Conservation (phyloP, 2,329 filamentous ascomycete species). For the Chaetothyriales sp. region DNA sequence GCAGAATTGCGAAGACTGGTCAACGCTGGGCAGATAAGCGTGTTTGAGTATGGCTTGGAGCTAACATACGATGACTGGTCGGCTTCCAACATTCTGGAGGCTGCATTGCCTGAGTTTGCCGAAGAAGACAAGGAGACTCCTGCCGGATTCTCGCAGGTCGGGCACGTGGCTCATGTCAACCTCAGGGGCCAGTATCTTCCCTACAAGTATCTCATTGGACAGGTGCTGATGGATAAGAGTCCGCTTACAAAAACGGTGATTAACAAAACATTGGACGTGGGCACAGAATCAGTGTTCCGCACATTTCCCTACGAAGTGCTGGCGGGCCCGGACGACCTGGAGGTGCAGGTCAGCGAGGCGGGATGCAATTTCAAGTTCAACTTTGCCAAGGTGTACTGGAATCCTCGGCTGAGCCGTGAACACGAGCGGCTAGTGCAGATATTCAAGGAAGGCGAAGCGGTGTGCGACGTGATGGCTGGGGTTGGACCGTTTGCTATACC, state of each 20-base stretch:
- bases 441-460: conserved; percentile 73
- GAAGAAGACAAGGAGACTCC: conserved; percentile 69
- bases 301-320: conserved; percentile 91
- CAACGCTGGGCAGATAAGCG: conserved; percentile 50
- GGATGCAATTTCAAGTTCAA: conserved; percentile 83
- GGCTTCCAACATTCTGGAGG: conserved; percentile 69
- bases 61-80: conserved; percentile 79
- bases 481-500: conserved; percentile 92
- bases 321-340: conserved; percentile 64
- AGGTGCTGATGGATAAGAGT: conserved; percentile 85
- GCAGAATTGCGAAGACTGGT: conserved; percentile 54
- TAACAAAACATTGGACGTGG: conserved; percentile 87
- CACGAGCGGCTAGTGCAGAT: conserved; percentile 64
- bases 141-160: conserved; percentile 72
- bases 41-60: conserved; percentile 62
- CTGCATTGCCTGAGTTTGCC: conserved; percentile 56
- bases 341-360: conserved; percentile 70
- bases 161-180: conserved; percentile 88
- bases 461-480: conserved; percentile 94
- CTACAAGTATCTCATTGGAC: conserved; percentile 73
- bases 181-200: conserved; percentile 68
- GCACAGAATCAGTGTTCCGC: conserved; percentile 69
- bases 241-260: conserved; percentile 71
- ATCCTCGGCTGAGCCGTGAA: conserved; percentile 78
- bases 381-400: conserved; percentile 97